Conservation (phyloP, 2,329 filamentous ascomycete species). For the Ilyonectria sp. region DNA sequence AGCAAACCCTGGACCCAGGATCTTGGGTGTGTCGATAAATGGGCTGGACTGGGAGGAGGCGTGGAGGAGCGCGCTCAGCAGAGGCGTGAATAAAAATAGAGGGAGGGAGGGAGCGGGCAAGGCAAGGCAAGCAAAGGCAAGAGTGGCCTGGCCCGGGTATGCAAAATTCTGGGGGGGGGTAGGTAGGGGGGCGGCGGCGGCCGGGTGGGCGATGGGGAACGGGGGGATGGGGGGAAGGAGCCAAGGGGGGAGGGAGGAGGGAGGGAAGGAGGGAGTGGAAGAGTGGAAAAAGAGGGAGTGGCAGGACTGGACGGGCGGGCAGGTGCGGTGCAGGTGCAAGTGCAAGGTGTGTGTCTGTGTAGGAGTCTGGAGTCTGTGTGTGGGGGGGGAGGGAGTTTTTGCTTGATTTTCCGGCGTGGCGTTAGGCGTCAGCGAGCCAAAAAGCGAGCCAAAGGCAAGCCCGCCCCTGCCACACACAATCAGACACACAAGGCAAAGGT, state of each 20-base stretch:
- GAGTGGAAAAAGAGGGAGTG: conserved; percentile 15
- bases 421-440: conserved; percentile 36
- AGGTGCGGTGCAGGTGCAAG: conserved; percentile 26
- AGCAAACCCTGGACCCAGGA: conserved; percentile 50
- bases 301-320: conserved; percentile 2
- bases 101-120: conserved; percentile 40
- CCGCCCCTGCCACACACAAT: conserved; percentile 15
- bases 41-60: conserved; percentile 54
- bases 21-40: conserved; percentile 60
- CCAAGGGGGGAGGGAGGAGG: conserved; percentile 27
- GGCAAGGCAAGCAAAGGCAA: conserved; percentile 1
- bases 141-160: conserved; percentile 22
- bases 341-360: conserved; percentile 35
- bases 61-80: conserved; percentile 54
- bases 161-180: conserved; percentile 41
- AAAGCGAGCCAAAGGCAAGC: conserved; percentile 17
- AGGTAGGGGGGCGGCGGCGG: conserved; percentile 43
- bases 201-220: conserved; percentile 13
- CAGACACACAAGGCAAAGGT: background rate
- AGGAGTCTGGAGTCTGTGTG: conserved; percentile 15
- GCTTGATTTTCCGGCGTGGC: conserved; percentile 37
- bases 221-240: conserved; percentile 31
- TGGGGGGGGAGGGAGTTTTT: conserved; percentile 33
- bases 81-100: conserved; percentile 54
- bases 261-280: conserved; percentile 37